Evolutionary conservation across 208 protist genomes (phyloP), one percentile per base, ranked within the genome.

Genomic region (Spongospora subterranea): DNA sequence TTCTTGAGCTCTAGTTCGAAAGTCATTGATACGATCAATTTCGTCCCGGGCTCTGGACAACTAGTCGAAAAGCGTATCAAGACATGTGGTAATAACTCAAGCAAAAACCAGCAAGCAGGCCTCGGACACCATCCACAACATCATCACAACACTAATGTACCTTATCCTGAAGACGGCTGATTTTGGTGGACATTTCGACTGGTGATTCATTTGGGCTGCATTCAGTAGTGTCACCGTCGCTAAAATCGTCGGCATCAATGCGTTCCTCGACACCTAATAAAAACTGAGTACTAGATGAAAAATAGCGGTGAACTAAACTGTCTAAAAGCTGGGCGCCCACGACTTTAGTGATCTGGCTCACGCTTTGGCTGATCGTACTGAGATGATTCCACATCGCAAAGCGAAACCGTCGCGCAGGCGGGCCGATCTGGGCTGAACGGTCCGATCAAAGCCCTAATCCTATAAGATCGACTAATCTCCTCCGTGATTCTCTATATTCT

Each of bases 311-410:
- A n/a, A 24, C 50, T 6, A 24, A 6, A 60, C 13, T 24, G 24
- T 60, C 50, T 13, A 82, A n/a, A 35, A 82, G 71, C 35, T 82
- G 71, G 35, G 71, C 71, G 71, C 71, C 71, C 6, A 82, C 71
- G 13, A 17, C 71, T 35, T 82, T 82, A n/a, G 71, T 82, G 35
- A 82, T 35, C n/a, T 82, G 71, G 35, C 17, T 17, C 17, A 82
- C 71, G 71, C n/a, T 82, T n/a, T 82, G 71, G 17, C 71, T 35
- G 17, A 82, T 6, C 71, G 71, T 40, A 20, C 17, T 40, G 6
- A 82, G n/a, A n/a, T 43, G 71, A 20, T n/a, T n/a, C 71, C 71
- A 82, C 71, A 82, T 82, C n/a, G n/a, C n/a, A n/a, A n/a, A n/a
- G n/a, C n/a, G n/a, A n/a, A n/a, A n/a, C n/a, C n/a, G n/a, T n/a